phyloP scores from a whole-genome alignment of 257 asterid species.

The Plantago elongata region DNA sequence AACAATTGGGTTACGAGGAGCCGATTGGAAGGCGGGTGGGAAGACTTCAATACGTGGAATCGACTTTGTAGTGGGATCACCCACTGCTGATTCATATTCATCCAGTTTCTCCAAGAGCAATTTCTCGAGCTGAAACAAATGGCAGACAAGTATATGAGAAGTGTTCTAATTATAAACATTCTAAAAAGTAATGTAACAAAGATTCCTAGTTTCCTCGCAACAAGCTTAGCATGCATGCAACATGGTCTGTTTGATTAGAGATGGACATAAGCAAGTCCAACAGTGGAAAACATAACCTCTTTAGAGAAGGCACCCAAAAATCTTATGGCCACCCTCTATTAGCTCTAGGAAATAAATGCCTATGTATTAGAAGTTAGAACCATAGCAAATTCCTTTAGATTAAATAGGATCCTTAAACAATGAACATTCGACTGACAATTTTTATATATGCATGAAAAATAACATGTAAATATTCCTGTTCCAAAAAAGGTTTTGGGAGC shows the following conservation, averaged over 20 bases:
- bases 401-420: no score
- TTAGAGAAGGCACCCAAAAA: no score
- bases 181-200: neutral
- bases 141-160: slow-evolving; percentile 7
- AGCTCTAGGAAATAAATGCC: no score
- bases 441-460: neutral
- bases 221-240: neutral
- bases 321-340: no score
- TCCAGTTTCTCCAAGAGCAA: slow-evolving; percentile 73
- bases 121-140: slow-evolving; percentile 51
- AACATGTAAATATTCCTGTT: neutral
- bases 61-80: slow-evolving; percentile 54
- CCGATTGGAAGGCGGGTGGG: slow-evolving; percentile 55
- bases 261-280: no score
- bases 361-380: no score
- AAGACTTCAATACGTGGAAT: slow-evolving; percentile 42
- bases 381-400: no score
- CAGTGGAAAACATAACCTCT: no score
- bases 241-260: no score
- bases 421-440: neutral
- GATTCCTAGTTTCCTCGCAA: neutral
- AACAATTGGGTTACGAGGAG: slow-evolving; percentile 53
- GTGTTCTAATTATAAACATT: neutral
- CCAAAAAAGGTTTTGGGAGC: no score
- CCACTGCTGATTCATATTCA: slow-evolving; percentile 68